phyloP scores from a whole-genome alignment of 163 green algal genomes.

The Scenedesmus sp. region DNA sequence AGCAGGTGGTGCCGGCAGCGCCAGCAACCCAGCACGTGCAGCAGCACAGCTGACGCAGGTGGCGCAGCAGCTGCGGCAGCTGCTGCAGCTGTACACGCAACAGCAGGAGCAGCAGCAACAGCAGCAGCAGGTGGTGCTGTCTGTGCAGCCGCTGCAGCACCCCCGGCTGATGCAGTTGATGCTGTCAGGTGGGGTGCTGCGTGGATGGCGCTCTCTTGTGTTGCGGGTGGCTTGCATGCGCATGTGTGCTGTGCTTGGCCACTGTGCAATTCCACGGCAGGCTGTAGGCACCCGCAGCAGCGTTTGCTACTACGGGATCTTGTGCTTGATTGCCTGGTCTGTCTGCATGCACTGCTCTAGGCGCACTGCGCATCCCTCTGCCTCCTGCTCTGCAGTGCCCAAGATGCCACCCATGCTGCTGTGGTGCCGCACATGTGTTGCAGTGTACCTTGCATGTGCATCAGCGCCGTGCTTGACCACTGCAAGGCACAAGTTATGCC shows the following conservation, averaged over 20 bases:
- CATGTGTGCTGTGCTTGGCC: too few species aligned
- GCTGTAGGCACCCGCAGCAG: too few species aligned
- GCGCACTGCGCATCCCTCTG: neutral
- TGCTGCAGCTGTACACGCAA: neutral
- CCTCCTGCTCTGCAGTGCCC: neutral
- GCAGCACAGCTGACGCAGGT: constrained; percentile 9
- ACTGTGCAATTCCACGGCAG: constrained; percentile 44
- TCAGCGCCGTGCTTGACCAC: neutral
- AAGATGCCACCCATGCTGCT: neutral
- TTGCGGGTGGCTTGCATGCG: neutral
- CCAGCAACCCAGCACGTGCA: neutral
- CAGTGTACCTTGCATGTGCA: constrained; percentile 6
- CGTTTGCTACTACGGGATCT: too few species aligned
- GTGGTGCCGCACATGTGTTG: neutral
- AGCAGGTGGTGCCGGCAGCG: neutral
- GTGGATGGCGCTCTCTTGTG: constrained; percentile 34
- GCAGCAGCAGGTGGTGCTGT: neutral
- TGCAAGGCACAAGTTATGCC: too few species aligned
- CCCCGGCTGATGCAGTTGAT: constrained; percentile 53
- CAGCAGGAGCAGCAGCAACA: neutral
- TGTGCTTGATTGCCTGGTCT: constrained; percentile 14
- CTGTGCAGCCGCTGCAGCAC: constrained; percentile 64
- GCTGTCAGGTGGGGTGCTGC: constrained; percentile 58
- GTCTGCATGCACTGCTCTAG: neutral
- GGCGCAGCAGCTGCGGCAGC: neutral